Conservation (phyloP, 2,329 filamentous ascomycete species). For the Colletotrichum scovillei region DNA sequence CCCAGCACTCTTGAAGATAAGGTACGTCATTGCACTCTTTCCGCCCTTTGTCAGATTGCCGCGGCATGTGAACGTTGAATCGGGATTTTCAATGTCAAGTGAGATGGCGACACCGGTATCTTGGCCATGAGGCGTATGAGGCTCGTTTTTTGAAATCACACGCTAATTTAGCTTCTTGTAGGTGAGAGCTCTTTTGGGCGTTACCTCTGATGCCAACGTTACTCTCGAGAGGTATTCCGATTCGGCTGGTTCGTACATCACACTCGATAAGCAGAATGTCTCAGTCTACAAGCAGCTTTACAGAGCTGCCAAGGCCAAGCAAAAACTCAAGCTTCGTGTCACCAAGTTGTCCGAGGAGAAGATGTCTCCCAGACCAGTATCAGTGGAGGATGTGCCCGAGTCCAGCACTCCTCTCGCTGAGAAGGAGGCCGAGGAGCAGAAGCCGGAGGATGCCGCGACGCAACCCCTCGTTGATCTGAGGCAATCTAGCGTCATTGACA, state of each 20-base stretch:
- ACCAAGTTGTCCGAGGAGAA: constrained; percentile 53
- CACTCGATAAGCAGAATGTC: constrained; percentile 80
- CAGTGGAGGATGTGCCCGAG: constrained; percentile 63
- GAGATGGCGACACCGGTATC: not conserved
- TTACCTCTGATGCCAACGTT: constrained; percentile 71
- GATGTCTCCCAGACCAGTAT: constrained; percentile 53
- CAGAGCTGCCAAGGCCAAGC: constrained; percentile 96
- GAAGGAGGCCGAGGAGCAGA: constrained; percentile 36
- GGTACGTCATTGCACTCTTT: constrained; percentile 67
- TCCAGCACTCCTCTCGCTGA: constrained; percentile 37
- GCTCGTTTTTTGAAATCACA: not conserved
- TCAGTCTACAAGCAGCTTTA: constrained; percentile 97
- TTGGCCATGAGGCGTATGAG: not conserved
- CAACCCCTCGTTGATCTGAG: constrained; percentile 40
- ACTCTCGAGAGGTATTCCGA: constrained; percentile 95
- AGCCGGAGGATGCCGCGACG: not conserved
- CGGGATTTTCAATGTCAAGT: not conserved
- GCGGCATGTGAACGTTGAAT: no score
- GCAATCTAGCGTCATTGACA: constrained; percentile 31
- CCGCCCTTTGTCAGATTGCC: not conserved
- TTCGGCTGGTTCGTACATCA: constrained; percentile 83
- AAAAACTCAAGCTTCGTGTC: constrained; percentile 91
- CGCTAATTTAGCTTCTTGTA: constrained; percentile 46
- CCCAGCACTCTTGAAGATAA: constrained; percentile 81
- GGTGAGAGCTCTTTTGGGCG: constrained; percentile 76